Conservation (phyloP, 2,329 filamentous ascomycete species). For the Aspergillus pseudotamarii region DNA sequence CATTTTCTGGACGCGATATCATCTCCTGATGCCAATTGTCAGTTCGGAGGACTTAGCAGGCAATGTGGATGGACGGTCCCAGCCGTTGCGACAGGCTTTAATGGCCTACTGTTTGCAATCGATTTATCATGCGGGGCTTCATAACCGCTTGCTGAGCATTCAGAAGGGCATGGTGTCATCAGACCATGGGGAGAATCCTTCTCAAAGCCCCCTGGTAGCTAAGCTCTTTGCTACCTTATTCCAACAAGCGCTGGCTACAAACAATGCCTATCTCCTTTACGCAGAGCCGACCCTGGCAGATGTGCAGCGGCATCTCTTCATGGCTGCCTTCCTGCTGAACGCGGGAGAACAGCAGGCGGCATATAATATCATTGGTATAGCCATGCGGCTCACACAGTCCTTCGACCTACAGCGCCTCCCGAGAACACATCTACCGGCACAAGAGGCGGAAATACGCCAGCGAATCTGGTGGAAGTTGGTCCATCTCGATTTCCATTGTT, state of each 20-base stretch:
- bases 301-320: conserved; percentile 25
- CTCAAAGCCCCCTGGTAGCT: not conserved
- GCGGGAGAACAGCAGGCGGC: conserved; percentile 22
- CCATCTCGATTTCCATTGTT: not conserved
- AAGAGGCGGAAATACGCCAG: not conserved
- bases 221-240: not conserved
- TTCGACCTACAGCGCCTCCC: not conserved
- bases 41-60: not conserved
- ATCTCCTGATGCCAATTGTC: not conserved
- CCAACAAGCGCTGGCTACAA: not conserved
- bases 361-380: conserved; percentile 27
- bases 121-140: conserved; percentile 19
- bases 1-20: not conserved
- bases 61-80: not conserved
- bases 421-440: not conserved
- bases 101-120: conserved; percentile 24
- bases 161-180: not conserved
- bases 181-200: not conserved
- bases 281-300: conserved; percentile 16
- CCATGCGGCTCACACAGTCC: conserved; percentile 15
- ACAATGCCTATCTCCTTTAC: conserved; percentile 13
- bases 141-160: conserved; percentile 19
- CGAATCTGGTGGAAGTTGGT: not conserved
- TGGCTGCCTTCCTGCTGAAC: conserved; percentile 25
- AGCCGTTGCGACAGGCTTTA: conserved; percentile 19